Base-by-base conservation (phyloP, 257 asterid genomes). In the Ophiorrhiza pumila region DNA sequence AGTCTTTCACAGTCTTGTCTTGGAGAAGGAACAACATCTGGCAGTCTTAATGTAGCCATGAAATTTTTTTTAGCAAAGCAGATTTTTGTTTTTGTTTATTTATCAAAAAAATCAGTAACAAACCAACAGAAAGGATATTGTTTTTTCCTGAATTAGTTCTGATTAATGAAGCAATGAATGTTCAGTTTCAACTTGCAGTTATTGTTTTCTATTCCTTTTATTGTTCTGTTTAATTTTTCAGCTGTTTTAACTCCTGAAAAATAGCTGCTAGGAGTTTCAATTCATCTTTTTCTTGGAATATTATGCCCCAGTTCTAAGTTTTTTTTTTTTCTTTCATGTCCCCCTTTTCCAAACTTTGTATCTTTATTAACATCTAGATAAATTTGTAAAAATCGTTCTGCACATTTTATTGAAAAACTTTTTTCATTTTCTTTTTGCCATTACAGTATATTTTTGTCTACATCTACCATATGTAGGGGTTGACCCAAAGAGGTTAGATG, bases 1-100 rank as follows among this genome's bases (percentile, higher is more conserved):
- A 92, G 89, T 12, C 53, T 79, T 77, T 84, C 84, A 66, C 86
- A 88, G 76, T 92, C 98, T 58, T 83, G 66, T 50, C 82, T 77
- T 42, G 96, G 96, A 76, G 96, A 78, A 35, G 94, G 96, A 78
- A 86, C 82, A 9, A 43, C 68, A 20, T 81, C 83, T 22, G 98
- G 92, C 22, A 87, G 39, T 63, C 81, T 76, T 7, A 92, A 39
- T 4, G 96, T 88, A 52, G 87, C 84, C 96, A 90, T 90, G 74
- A 76, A 47, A 27, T 29, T 46, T 18, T 29, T 46, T 18, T 47
- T 14, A 0, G 73, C 20, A 35, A 3, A 43, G n/a, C n/a, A 7
- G 14, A 55, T 2, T 25, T 0, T n/a, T 56, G 52, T 42, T 57
- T 47, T 62, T 23, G 20, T 35, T 62, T 62, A 25, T 2, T 43